phyloP scores from a whole-genome alignment of 1,284 basidiomycete genomes.

The Marasmius tenuissimus region DNA sequence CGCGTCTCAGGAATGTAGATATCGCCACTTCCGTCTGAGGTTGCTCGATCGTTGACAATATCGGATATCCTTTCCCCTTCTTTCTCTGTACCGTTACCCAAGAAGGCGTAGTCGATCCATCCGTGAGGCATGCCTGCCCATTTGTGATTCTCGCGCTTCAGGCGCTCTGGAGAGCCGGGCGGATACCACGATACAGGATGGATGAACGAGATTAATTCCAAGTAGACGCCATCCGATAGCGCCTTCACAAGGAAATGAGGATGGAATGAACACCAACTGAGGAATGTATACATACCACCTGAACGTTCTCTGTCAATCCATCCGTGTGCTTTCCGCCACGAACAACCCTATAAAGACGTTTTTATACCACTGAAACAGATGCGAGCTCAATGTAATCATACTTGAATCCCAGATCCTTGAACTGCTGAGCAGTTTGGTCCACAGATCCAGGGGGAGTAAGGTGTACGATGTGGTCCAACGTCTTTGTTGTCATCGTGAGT shows the following conservation, averaged over 20 bases:
- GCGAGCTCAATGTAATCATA: conserved; percentile 25
- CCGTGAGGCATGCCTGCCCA: conserved; percentile 58
- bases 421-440: conserved; percentile 48
- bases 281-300: conserved; percentile 47
- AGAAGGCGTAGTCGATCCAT: conserved; percentile 67
- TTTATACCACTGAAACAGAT: not conserved
- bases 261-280: not conserved
- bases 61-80: conserved; percentile 33
- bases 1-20: conserved; percentile 41
- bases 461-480: conserved; percentile 67
- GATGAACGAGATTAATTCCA: conserved; percentile 68
- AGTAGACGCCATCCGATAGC: conserved; percentile 58
- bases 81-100: conserved; percentile 44
- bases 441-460: conserved; percentile 63
- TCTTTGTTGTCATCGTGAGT: conserved; percentile 38
- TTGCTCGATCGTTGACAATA: conserved; percentile 53
- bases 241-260: conserved; percentile 35
- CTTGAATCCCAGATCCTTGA: conserved; percentile 65
- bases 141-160: conserved; percentile 39
- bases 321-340: conserved; percentile 63
- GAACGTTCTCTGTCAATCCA: conserved; percentile 62
- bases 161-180: conserved; percentile 41
- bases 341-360: conserved; percentile 45
- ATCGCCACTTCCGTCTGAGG: conserved; percentile 31
- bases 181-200: conserved; percentile 53